Conservation (phyloP, 2,329 filamentous ascomycete genomes). For the Cladophialophora psammophila region DNA sequence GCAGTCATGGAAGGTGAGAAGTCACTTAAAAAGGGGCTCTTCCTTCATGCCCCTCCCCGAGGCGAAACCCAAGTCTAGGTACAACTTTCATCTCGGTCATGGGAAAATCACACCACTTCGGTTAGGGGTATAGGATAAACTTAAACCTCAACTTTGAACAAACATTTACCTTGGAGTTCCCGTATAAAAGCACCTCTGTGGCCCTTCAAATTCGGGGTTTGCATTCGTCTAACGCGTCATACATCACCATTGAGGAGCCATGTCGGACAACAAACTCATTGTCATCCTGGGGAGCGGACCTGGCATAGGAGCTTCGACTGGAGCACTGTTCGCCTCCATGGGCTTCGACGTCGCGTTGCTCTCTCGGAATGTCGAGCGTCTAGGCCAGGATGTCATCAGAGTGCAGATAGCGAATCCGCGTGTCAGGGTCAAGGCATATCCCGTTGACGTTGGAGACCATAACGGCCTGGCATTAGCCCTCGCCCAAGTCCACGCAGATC, state of each 20-base stretch:
- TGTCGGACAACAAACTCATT: constrained; percentile 24
- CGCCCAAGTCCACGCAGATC: constrained; percentile 21
- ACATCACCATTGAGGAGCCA: neutral
- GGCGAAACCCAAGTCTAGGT: no score
- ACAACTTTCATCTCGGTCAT: no score
- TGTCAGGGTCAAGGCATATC: constrained; percentile 26
- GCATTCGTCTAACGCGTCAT: neutral
- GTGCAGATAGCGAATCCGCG: constrained; percentile 16
- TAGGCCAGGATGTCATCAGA: constrained; percentile 25
- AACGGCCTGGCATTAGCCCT: constrained; percentile 20
- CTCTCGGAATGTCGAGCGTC: constrained; percentile 25
- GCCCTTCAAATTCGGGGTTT: neutral
- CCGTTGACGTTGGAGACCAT: constrained; percentile 30
- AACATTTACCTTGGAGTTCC: neutral
- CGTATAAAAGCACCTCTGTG: neutral
- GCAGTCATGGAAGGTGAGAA: constrained; percentile 13
- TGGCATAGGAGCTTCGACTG: constrained; percentile 30
- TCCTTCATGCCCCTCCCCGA: no score
- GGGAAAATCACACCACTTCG: neutral
- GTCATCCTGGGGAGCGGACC: constrained; percentile 33
- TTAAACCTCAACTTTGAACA: neutral
- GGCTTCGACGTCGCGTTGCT: constrained; percentile 33
- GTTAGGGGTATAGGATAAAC: neutral
- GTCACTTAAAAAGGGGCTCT: no score
- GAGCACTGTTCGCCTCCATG: constrained; percentile 24